phyloP scores from a whole-genome alignment of 2,329 filamentous ascomycete species.

The Epicoccum nigrum region DNA sequence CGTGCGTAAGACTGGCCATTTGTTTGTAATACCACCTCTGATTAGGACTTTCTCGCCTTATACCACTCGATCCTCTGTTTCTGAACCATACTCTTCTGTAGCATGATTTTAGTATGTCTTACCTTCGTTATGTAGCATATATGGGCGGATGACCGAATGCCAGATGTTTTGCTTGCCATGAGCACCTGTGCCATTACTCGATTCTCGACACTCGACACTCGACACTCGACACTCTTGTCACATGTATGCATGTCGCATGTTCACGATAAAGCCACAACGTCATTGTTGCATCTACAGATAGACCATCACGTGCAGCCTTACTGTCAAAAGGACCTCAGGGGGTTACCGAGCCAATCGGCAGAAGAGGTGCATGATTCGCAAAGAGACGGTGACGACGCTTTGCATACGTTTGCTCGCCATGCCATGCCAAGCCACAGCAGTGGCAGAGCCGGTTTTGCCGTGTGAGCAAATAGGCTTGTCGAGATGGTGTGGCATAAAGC shows the following conservation, averaged over 20 bases:
- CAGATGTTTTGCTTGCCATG: neutral
- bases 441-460: slow-evolving; percentile 13
- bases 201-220: too few species aligned
- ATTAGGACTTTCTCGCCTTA: slow-evolving; percentile 6
- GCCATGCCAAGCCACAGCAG: slow-evolving; percentile 16
- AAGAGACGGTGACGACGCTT: slow-evolving; percentile 12
- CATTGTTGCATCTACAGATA: neutral
- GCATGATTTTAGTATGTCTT: neutral
- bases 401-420: slow-evolving; percentile 11
- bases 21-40: neutral
- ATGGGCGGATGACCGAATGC: slow-evolving; percentile 7
- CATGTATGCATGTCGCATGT: neutral
- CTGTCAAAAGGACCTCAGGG: neutral
- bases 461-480: neutral
- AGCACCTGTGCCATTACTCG: too few species aligned
- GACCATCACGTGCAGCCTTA: slow-evolving; percentile 7
- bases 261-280: slow-evolving; percentile 4
- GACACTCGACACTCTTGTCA: neutral
- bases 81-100: neutral
- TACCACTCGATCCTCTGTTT: slow-evolving; percentile 6
- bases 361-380: slow-evolving; percentile 6
- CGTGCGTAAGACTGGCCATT: slow-evolving; percentile 24
- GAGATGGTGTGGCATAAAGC: neutral
- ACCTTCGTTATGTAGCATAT: slow-evolving; percentile 10
- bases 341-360: slow-evolving; percentile 15